Percentiles rank a stretch among this genome's conserved stretches.
Conservation (phyloP, 2,329 filamentous ascomycete genomes). For the Aspergillus sp. region DNA sequence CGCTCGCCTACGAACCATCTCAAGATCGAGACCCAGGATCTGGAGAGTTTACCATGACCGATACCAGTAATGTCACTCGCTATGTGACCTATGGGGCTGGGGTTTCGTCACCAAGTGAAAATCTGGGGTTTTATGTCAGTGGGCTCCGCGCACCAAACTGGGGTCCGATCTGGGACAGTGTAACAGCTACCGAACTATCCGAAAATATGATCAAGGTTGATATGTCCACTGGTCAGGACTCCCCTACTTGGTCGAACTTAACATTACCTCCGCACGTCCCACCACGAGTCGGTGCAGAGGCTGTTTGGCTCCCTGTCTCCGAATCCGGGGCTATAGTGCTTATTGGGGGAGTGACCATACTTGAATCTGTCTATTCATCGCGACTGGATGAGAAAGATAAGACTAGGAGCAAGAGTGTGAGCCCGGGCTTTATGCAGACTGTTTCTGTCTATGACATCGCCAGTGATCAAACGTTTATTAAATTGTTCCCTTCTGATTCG, state of each 20-base stretch:
- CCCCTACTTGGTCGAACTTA: constrained; percentile 50
- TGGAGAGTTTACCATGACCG: constrained; percentile 19
- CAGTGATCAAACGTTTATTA: background rate
- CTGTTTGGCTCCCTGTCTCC: constrained; percentile 59
- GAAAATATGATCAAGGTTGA: constrained; percentile 62
- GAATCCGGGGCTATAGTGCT: constrained; percentile 37
- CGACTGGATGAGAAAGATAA: constrained; percentile 8
- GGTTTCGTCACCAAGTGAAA: constrained; percentile 67
- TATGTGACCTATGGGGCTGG: constrained; percentile 67
- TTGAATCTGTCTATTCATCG: constrained; percentile 17
- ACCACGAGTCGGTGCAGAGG: constrained; percentile 62
- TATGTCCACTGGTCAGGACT: constrained; percentile 58
- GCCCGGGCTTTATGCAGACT: constrained; percentile 38
- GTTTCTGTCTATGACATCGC: constrained; percentile 42
- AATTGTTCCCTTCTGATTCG: background rate
- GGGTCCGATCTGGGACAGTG: constrained; percentile 47
- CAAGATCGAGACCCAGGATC: constrained; percentile 47
- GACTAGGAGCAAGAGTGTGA: constrained; percentile 22
- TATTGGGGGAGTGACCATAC: constrained; percentile 39
- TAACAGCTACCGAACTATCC: constrained; percentile 46
- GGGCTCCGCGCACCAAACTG: constrained; percentile 56
- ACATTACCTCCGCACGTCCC: constrained; percentile 49
- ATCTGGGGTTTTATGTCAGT: constrained; percentile 70
- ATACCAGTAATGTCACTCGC: constrained; percentile 54
- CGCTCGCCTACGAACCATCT: constrained; percentile 51